phyloP scores from a whole-genome alignment of 2,329 filamentous ascomycete genomes.

The Nannizziopsis barbatae region DNA sequence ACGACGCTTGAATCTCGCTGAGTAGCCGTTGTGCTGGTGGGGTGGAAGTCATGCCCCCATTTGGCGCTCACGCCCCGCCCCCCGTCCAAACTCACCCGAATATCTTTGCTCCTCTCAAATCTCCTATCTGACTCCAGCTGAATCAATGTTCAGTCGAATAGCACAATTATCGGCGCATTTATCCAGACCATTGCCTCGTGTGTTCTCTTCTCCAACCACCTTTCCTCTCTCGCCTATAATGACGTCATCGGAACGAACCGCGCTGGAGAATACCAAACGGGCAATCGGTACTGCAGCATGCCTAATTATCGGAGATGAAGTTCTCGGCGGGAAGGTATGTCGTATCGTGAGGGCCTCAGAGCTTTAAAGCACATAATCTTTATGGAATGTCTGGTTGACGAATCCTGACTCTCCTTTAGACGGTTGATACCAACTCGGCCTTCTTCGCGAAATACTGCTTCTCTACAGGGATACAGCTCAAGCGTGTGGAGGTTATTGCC shows the following conservation, averaged over 20 bases:
- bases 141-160: conserved; percentile 62
- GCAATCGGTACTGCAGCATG: conserved; percentile 83
- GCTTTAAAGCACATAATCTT: not conserved
- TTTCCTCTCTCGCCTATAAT: conserved; percentile 25
- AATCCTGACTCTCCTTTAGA: conserved; percentile 32
- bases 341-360: not conserved
- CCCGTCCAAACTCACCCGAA: not conserved
- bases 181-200: conserved; percentile 49
- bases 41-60: not conserved
- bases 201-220: conserved; percentile 40
- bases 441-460: conserved; percentile 58
- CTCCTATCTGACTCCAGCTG: not conserved
- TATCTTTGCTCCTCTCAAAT: not conserved
- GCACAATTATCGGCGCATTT: conserved; percentile 64
- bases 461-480: conserved; percentile 55
- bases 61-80: not conserved
- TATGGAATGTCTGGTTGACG: not conserved
- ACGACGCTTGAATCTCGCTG: too few species aligned
- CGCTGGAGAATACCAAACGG: conserved; percentile 31
- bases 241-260: conserved; percentile 32
- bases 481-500: conserved; percentile 80
- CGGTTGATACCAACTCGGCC: conserved; percentile 54
- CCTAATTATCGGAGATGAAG: conserved; percentile 94
- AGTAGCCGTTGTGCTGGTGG: not conserved
- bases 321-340: conserved; percentile 80